Evolutionary conservation across 2,329 filamentous ascomycete species (phyloP), one percentile per base, ranked within the genome.

Genomic region (Trichoderma simmonsii): DNA sequence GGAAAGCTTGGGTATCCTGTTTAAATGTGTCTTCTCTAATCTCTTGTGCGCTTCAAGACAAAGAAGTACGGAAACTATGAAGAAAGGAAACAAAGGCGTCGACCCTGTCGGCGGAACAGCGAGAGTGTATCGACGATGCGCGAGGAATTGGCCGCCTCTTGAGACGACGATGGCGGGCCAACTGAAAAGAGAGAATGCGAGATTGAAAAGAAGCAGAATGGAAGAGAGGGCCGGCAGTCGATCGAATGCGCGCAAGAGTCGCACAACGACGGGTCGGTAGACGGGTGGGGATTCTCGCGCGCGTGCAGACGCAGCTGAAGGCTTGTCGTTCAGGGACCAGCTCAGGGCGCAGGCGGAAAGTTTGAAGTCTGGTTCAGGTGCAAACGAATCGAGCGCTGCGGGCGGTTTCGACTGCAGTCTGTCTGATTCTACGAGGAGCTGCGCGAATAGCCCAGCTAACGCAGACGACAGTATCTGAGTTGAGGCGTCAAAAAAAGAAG

Each of bases 181-280:
- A 15, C 36, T 67, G 75, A 70, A 57, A 65, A 70, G 67, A 60
- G 69, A 54, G 66, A 65, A 28, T 56, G 54, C 34, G 32, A 68
- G 54, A 43, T 61, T 30, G 63, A 76, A 72, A 69, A 65, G 73
- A 72, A 74, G 74, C 73, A 75, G 73, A 72, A 18, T 18, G 48
- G 59, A 39, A 32, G 59, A 71, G 63, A 56, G 61, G 54, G 24
- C 66, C 66, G 66, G 48, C 57, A 51, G 57, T 62, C 66, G 39
- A 70, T 62, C 24, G 15, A 36, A 30, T 32, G 56, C 57, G 30
- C 66, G 39, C 21, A 34, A 54, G 57, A 70, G 43, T 54, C 57
- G 66, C 66, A 51, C 56, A 51, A 60, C 21, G 65, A 59, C 60
- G 66, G 66, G n/a, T 30, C 64, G 48, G 32, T n/a, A 32, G 63